Evolutionary conservation across 495 filamentous ascomycete genomes (phyloP), one percentile per base, ranked within the genome.

Genomic region (Aspergillus conjunctus): DNA sequence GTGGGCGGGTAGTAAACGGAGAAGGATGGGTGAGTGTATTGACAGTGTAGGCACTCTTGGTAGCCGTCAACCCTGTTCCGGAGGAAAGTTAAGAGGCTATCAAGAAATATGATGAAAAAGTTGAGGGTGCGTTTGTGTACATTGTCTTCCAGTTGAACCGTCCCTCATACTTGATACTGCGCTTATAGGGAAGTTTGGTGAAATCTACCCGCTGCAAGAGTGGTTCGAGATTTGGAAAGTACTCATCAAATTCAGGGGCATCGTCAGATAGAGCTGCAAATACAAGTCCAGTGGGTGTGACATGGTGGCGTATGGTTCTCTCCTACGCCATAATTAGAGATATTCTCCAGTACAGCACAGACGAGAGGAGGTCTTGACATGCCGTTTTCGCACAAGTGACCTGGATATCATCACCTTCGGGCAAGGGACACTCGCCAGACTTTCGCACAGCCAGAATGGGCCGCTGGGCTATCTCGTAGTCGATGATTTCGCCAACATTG

Each of bases 131-230:
- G 21, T 7, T 21, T n/a, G n/a, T 54, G 59, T 73, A 82, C 83
- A 87, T 87, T 0, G 84, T 85, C 63, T 87, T 87, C 84, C 83
- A 87, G 66, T 87, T 87, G 69, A 87, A 87, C 0, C 73, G 72
- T 0, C 84, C 84, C 58, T 82, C 77, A 49, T 87, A 87, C 32
- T 73, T 74, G 62, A 85, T 83, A 57, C 82, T 84, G 20, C 78
- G 78, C 14, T 81, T 75, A 59, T 85, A 76, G 7, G 83, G 83
- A 4, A 83, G 70, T 48, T 77, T 77, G 21, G 82, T 84, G 63
- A 87, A 87, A 56, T 87, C 81, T 4, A 87, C 83, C 51, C 67
- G 77, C 7, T 69, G 70, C 0, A 83, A 71, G 12, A 85, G 61
- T 8, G 76, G 72, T 66, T 85, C 81, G 0, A 83, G 72, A 8